Base-by-base conservation (phyloP, 2,329 filamentous ascomycete species). In the Chrysoporthe cubensis region DNA sequence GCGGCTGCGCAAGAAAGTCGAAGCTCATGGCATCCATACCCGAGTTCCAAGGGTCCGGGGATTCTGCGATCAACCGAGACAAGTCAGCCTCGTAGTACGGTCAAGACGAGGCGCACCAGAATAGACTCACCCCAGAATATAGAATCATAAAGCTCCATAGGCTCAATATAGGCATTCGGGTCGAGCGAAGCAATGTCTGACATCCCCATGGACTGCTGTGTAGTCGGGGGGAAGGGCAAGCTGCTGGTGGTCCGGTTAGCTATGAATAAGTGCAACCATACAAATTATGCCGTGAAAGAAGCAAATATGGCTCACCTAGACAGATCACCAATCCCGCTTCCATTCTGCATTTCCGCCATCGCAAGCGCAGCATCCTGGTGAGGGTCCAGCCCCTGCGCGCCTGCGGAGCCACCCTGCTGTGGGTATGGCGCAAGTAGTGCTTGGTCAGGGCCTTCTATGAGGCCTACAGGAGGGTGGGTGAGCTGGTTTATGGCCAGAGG, bases 61-160 rank as follows among this genome's bases (percentile, higher is more conserved):
- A 86, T 80, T 88, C 86, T 88, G 69, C 6, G 46, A 46, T n/a
- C n/a, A 26, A 5, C 5, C 3, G 26, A 37, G 48, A 46, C 16
- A 66, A 32, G 56, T 63, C 18, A 64, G 61, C 50, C 14, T n/a
- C 40, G 26, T 40, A 8, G n/a, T 43, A 21, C 2, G 42, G n/a
- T 58, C 56, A 40, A 11, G 3, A n/a, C 18, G 40, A 16, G 21
- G n/a, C 3, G 18, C 32, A 26, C 34, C 5, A 11, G 40, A 4
- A 8, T 70, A 43, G 42, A 80, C 85, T 76, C 78, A 89, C 87
- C 88, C 83, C 87, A 89, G 79, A 89, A 90, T 58, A 90, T 90
- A 4, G 87, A 89, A 73, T 90, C 87, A 74, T 89, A 90, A 0
- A 90, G 78, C 69, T 90, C 88, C 87, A 90, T 88, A 0, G 88